Evolutionary conservation across 345 rosid genomes (phyloP).

Genomic region (Rhodamnia argentea): DNA sequence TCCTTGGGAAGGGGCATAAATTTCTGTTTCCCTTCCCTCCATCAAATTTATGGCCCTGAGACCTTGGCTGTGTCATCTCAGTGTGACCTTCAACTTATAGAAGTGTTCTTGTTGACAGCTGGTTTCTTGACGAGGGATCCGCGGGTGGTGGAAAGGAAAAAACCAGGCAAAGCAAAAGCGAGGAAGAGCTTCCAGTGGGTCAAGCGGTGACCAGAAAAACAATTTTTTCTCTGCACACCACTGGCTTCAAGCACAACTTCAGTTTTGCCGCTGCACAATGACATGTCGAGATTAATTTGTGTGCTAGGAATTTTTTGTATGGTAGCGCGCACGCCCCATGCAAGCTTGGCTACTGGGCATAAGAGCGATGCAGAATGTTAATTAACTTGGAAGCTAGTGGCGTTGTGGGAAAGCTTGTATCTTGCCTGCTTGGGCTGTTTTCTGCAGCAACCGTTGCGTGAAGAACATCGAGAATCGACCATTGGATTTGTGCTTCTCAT

Average conservation of each 20-base stretch:
- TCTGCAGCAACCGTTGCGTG: background rate
- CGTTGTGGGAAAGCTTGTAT: background rate
- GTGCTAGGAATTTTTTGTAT: background rate
- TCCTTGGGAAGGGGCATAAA: background rate
- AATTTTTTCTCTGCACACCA: background rate
- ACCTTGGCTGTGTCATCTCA: background rate
- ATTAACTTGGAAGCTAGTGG: background rate
- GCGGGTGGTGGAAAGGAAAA: constrained; percentile 92
- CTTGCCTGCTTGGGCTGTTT: background rate
- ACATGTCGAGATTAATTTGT: background rate
- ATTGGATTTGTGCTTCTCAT: background rate
- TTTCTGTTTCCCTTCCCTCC: background rate
- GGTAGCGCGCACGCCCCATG: background rate
- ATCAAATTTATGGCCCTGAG: background rate
- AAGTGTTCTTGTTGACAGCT: constrained; percentile 26
- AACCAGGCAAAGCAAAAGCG: constrained; percentile 96
- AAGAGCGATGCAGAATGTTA: background rate
- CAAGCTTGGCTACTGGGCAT: background rate
- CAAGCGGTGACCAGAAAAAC: constrained; percentile 57
- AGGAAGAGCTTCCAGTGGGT: constrained; percentile 99
- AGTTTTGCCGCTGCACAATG: background rate
- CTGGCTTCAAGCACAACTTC: background rate
- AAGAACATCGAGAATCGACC: background rate
- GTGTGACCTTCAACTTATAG: background rate
- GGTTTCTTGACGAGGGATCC: constrained; percentile 95